A percentile compares a stretch with the other conserved stretches of the same genome.
These are phyloP conservation scores for Boletus sensibilis DNA, from an alignment of 768 basidiomycete species.

Conservation along the genomic window DNA sequence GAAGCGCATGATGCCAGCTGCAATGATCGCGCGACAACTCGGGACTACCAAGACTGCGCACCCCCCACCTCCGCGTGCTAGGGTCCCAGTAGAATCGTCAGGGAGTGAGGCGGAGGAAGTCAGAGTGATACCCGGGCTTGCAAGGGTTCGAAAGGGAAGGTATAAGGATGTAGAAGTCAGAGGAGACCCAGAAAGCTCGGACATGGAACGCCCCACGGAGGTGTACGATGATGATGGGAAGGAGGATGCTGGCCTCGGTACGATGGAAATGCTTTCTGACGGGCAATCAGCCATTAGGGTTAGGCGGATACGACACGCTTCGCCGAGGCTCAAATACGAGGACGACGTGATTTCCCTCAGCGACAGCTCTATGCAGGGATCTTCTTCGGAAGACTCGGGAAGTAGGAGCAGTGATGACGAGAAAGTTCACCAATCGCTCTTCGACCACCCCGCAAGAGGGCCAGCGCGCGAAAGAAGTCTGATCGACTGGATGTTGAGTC, in stretches of 20 bases:
- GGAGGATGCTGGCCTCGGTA: background rate
- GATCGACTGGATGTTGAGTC: constrained; percentile 69
- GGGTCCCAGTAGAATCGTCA: constrained; percentile 11
- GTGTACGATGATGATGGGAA: background rate
- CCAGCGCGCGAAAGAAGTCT: constrained; percentile 43
- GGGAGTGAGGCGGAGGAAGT: constrained; percentile 37
- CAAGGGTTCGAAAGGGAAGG: constrained; percentile 40
- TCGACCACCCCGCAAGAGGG: constrained; percentile 21
- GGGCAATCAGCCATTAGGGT: constrained; percentile 17
- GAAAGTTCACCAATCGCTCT: constrained; percentile 36
- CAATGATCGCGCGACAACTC: constrained; percentile 44
- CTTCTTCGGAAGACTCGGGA: constrained; percentile 16
- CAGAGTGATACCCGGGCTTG: constrained; percentile 52
- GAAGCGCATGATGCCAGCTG: constrained; percentile 52
- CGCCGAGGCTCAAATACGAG: background rate
- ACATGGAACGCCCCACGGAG: constrained; percentile 25
- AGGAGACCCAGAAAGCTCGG: constrained; percentile 66
- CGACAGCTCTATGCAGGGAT: constrained; percentile 9
- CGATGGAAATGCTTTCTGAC: constrained; percentile 12
- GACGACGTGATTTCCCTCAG: constrained; percentile 27
- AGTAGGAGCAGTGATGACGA: constrained; percentile 28
- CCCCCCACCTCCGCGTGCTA: constrained; percentile 10
- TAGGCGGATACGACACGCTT: constrained; percentile 22
- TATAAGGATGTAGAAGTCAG: constrained; percentile 43
- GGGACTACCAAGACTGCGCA: constrained; percentile 12